Evolutionary conservation across 345 rosid genomes (phyloP).

Genomic region (Aethionema arabicum): DNA sequence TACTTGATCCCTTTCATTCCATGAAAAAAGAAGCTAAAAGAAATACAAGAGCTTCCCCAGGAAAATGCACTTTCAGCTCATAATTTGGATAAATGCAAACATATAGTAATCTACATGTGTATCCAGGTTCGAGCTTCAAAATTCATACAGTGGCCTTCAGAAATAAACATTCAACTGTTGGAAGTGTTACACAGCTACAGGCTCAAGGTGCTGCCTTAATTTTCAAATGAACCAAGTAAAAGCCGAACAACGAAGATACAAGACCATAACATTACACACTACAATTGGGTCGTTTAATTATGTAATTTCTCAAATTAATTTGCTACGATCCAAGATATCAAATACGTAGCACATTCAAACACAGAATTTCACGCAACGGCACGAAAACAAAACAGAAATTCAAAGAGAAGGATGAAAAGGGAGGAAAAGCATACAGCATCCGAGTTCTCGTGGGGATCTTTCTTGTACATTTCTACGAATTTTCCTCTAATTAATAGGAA

Average conservation of each 20-base stretch:
- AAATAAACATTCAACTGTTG: neutral
- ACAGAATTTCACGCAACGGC: neutral
- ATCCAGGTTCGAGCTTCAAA: neutral
- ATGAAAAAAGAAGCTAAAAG: neutral
- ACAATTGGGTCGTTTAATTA: neutral
- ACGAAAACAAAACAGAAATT: slow-evolving; percentile 1
- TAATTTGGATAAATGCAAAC: neutral
- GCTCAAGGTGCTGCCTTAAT: neutral
- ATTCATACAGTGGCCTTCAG: neutral
- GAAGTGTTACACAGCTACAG: neutral
- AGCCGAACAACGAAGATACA: neutral
- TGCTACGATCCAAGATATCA: neutral
- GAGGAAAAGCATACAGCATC: slow-evolving; percentile 60
- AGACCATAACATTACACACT: neutral
- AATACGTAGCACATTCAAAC: neutral
- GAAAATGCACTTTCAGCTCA: slow-evolving; percentile 5
- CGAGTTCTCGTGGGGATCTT: slow-evolving; percentile 85
- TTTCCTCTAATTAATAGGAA: slow-evolving; percentile 73
- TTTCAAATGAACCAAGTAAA: slow-evolving; percentile 4
- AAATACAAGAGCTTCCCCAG: slow-evolving; percentile 5
- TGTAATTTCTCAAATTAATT: neutral
- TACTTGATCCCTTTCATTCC: neutral
- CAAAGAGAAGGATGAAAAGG: neutral
- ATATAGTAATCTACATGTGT: neutral
- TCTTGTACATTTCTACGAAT: slow-evolving; percentile 83